phyloP scores from a whole-genome alignment of 305 asterid species.

The Fraxinus nigra region DNA sequence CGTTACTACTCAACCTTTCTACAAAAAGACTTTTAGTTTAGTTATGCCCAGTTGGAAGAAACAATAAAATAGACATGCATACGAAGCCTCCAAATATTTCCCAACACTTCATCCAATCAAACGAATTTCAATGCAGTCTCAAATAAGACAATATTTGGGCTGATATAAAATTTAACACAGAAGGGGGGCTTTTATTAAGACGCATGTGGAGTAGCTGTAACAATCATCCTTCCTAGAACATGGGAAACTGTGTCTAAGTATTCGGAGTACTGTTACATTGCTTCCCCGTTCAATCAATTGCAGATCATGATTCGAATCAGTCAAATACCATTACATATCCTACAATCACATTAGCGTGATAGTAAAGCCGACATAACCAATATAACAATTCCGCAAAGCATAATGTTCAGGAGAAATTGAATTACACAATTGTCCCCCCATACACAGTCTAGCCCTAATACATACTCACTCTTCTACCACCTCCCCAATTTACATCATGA shows the following conservation, averaged over 20 bases:
- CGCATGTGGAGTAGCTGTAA: not conserved
- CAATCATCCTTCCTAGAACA: not conserved
- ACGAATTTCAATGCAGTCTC: not conserved
- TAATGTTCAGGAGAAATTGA: conserved; percentile 12
- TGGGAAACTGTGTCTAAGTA: conserved; percentile 13
- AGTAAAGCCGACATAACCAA: not conserved
- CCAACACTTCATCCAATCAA: not conserved
- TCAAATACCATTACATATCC: not conserved
- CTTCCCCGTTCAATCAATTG: not conserved
- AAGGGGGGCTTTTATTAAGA: conserved; percentile 3
- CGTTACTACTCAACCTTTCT: not conserved
- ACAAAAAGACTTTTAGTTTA: not conserved
- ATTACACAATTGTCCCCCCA: conserved; percentile 8
- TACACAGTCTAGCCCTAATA: not conserved
- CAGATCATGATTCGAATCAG: too few species aligned
- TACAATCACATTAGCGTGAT: conserved; percentile 7
- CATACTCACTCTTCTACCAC: conserved; percentile 1
- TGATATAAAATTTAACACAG: not conserved
- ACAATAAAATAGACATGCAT: not conserved
- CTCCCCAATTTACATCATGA: conserved; percentile 19
- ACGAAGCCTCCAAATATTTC: conserved; percentile 6
- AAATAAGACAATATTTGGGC: not conserved
- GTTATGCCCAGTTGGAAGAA: not conserved
- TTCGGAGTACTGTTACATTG: conserved; percentile 23
- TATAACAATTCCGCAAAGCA: conserved; percentile 16